A percentile compares a stretch with the other conserved stretches of the same genome.
These are phyloP conservation scores for Dipteronia dyeriana DNA, from an alignment of 345 rosid species.

Conservation along the genomic window DNA sequence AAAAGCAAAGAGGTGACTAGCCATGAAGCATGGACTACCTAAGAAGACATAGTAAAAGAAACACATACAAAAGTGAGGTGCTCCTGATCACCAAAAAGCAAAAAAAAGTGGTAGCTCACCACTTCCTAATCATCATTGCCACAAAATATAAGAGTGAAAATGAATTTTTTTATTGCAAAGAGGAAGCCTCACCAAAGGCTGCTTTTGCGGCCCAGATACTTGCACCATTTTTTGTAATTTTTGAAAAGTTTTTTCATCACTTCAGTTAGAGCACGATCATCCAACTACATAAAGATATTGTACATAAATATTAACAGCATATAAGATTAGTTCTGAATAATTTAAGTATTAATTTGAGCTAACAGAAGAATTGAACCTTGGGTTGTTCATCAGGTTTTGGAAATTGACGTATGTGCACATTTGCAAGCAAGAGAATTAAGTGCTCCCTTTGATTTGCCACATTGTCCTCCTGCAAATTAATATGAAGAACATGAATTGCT, in stretches of 20 bases:
- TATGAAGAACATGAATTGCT: conserved; percentile 11
- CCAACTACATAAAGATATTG: conserved; percentile 40
- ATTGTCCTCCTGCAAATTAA: conserved; percentile 49
- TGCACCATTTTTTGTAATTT: conserved; percentile 73
- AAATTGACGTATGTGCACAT: conserved; percentile 53
- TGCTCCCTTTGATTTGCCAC: conserved; percentile 69
- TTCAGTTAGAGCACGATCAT: conserved; percentile 55
- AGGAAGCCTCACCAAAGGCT: conserved; percentile 57
- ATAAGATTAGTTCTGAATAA: conserved; percentile 4
- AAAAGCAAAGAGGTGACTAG: background rate
- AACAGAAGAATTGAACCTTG: conserved; percentile 40
- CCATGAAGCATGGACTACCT: conserved; percentile 1
- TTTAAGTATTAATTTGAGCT: conserved; percentile 9
- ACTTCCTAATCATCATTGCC: background rate
- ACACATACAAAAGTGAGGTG: background rate
- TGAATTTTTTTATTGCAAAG: background rate
- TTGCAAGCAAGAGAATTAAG: conserved; percentile 61
- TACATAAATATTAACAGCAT: background rate
- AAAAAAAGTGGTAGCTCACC: background rate
- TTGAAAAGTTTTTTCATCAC: conserved; percentile 63
- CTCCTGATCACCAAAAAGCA: background rate
- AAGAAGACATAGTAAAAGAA: background rate
- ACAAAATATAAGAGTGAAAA: background rate
- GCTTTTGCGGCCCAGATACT: conserved; percentile 62
- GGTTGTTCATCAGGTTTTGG: conserved; percentile 55